These are phyloP conservation scores for Tribonema minus DNA, from an alignment of 108 stramenopile species.

Conservation along the genomic window DNA sequence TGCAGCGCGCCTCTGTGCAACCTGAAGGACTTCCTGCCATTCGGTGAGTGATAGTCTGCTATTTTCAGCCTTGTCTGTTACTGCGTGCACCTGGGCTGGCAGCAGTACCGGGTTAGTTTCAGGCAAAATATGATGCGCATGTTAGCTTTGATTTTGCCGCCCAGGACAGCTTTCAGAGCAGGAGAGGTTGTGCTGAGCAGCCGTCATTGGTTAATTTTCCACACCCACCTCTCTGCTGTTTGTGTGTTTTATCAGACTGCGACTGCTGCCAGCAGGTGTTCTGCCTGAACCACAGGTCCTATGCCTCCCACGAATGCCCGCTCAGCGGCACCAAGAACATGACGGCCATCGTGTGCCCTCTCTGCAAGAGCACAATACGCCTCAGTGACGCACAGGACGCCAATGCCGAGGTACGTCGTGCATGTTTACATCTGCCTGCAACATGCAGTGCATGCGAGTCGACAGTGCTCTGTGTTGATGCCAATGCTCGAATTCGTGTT, in stretches of 20 bases:
- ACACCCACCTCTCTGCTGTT: background rate
- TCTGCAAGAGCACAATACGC: slow-evolving; percentile 22
- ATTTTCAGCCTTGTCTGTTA: background rate
- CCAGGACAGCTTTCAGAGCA: background rate
- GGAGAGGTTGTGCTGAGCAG: background rate
- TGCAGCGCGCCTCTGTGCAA: slow-evolving; percentile 4
- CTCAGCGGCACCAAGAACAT: slow-evolving; percentile 1
- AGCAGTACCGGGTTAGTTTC: background rate
- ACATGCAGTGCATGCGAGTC: background rate
- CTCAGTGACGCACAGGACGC: slow-evolving; percentile 4
- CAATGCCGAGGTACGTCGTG: background rate
- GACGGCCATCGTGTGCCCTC: slow-evolving; percentile 15
- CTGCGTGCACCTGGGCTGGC: background rate
- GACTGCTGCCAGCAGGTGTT: background rate
- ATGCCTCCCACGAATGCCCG: slow-evolving; percentile 5
- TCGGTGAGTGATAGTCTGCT: background rate
- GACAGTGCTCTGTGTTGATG: too few relatives aligned
- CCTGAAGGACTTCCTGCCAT: slow-evolving; percentile 33
- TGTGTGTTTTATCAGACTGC: background rate
- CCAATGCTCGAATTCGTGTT: background rate
- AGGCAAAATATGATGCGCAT: background rate
- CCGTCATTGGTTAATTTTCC: background rate
- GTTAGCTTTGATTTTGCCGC: background rate
- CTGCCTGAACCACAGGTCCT: slow-evolving; percentile 15
- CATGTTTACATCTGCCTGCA: background rate